These are phyloP conservation scores for Hemileccinum rubropunctum DNA, from an alignment of 768 basidiomycete genomes.

Conservation along the genomic window DNA sequence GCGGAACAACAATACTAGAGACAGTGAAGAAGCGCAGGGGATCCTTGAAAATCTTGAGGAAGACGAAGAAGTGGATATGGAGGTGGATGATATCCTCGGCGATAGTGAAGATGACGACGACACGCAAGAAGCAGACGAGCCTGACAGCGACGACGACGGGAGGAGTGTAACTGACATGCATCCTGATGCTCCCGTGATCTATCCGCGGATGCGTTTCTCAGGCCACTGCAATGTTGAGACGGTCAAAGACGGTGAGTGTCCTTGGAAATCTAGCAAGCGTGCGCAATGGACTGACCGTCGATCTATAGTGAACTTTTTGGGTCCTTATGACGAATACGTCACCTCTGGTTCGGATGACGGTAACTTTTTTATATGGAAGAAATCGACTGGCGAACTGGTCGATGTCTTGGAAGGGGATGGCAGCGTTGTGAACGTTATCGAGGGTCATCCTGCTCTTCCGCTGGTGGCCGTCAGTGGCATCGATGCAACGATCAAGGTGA, in stretches of 20 bases:
- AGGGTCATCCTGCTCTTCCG: constrained; percentile 76
- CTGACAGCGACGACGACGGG: constrained; percentile 34
- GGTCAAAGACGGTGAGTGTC: constrained; percentile 75
- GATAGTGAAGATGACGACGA: constrained; percentile 29
- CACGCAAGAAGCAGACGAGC: constrained; percentile 19
- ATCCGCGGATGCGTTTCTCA: constrained; percentile 59
- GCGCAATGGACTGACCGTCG: background rate
- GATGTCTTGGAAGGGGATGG: constrained; percentile 85
- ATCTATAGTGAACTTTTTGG: constrained; percentile 75
- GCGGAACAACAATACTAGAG: background rate
- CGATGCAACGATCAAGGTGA: constrained; percentile 79
- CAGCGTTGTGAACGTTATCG: constrained; percentile 81
- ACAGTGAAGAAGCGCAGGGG: constrained; percentile 2
- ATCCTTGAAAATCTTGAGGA: constrained; percentile 4
- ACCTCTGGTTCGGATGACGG: constrained; percentile 86
- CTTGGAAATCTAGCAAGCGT: background rate
- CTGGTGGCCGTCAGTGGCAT: constrained; percentile 87
- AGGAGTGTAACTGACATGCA: constrained; percentile 25
- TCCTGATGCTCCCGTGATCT: constrained; percentile 48
- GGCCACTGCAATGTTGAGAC: constrained; percentile 82
- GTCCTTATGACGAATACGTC: constrained; percentile 73
- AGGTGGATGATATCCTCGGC: constrained; percentile 29
- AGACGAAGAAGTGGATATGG: constrained; percentile 27
- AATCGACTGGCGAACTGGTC: constrained; percentile 56
- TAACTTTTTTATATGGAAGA: constrained; percentile 86